A percentile compares a stretch with the other conserved stretches of the same genome.
phyloP scores from a whole-genome alignment of 805 yeast species.

The Pachysolen tannophilus region DNA sequence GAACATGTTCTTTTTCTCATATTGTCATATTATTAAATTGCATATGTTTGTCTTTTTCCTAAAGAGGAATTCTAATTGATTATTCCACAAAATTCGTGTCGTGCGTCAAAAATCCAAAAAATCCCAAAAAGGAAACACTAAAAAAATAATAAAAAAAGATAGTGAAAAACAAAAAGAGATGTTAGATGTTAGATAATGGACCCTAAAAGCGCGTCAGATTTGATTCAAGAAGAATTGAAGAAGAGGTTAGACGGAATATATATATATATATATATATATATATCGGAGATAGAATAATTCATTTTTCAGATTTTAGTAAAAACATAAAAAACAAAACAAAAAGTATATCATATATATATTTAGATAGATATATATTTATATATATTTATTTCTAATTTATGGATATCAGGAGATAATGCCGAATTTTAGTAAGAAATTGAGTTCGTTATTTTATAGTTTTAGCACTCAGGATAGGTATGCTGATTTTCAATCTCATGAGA shows the following conservation, averaged over 20 bases:
- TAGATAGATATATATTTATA: too few species aligned
- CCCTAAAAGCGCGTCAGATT: too few species aligned
- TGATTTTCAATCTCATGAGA: conserved; percentile 21
- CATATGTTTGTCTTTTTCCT: conserved; percentile 4
- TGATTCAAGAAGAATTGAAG: too few species aligned
- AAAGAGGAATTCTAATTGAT: background rate
- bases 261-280: background rate
- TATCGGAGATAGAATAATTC: background rate
- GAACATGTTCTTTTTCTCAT: background rate
- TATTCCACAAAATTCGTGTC: background rate
- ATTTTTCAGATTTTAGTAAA: background rate
- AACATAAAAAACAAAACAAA: too few species aligned
- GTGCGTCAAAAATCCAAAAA: background rate
- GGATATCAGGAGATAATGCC: conserved; percentile 30
- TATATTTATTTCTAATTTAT: background rate
- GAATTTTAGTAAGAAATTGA: conserved; percentile 23
- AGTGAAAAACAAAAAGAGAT: too few species aligned
- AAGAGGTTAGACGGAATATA: background rate
- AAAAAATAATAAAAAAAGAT: background rate
- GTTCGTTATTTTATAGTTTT: conserved; percentile 44
- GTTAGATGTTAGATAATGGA: too few species aligned
- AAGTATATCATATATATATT: too few species aligned
- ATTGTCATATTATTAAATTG: conserved; percentile 1
- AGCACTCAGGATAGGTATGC: conserved; percentile 66
- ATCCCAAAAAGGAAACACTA: background rate